Evolutionary conservation across 2,329 filamentous ascomycete genomes (phyloP).

Genomic region (Lomentospora prolificans): DNA sequence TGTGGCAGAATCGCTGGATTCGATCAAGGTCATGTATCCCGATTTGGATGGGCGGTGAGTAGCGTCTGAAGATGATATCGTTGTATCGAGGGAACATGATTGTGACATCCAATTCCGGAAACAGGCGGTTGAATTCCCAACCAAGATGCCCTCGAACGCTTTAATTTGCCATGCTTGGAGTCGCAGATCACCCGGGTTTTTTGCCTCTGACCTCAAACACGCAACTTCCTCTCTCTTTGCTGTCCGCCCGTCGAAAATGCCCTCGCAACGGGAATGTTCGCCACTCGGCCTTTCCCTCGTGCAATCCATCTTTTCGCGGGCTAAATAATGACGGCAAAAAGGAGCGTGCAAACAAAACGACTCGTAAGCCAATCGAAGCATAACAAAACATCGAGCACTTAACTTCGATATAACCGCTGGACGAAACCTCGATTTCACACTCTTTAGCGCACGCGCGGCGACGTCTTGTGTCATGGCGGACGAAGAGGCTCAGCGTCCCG

Average conservation of each 20-base stretch:
- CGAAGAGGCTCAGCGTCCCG: slow-evolving; percentile 1
- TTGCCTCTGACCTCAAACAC: slow-evolving; percentile 1
- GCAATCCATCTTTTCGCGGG: neutral
- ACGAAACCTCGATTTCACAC: neutral
- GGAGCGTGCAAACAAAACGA: neutral
- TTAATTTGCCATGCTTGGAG: neutral
- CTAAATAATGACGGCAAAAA: neutral
- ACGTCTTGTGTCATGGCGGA: neutral
- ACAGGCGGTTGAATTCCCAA: neutral
- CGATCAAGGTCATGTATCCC: neutral
- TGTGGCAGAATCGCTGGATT: neutral
- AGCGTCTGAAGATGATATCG: too few species aligned
- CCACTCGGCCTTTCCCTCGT: neutral
- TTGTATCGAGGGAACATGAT: too few species aligned
- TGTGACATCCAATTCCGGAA: neutral
- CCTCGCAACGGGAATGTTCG: neutral
- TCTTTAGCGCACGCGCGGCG: neutral
- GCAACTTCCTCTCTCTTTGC: neutral
- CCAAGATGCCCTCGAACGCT: neutral
- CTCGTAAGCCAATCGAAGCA: neutral
- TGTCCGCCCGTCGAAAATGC: neutral
- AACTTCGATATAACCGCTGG: neutral
- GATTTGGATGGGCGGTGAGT: neutral
- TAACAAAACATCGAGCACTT: too few species aligned
- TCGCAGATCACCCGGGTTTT: neutral